Conservation (phyloP, 2,329 filamentous ascomycete species). For the Colletotrichum nymphaeae region DNA sequence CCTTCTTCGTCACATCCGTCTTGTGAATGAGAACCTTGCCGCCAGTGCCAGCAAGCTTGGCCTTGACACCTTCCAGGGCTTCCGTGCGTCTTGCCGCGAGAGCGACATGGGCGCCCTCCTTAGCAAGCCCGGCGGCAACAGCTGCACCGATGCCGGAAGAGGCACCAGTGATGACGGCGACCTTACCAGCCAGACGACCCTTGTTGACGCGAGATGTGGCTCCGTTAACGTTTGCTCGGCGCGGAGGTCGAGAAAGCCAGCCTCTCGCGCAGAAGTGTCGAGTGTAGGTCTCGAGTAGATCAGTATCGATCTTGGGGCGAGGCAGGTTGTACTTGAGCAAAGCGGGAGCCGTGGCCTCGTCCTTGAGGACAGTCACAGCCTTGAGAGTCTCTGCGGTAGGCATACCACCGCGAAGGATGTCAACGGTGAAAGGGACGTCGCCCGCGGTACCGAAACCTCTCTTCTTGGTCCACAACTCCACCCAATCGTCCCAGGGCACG, state of each 20-base stretch:
- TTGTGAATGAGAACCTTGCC: conserved; percentile 75
- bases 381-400: conserved; percentile 78
- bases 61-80: conserved; percentile 75
- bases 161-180: conserved; percentile 82
- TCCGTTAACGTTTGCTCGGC: conserved; percentile 48
- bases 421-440: conserved; percentile 79
- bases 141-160: conserved; percentile 85
- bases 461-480: conserved; percentile 78
- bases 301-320: conserved; percentile 75
- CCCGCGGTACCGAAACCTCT: conserved; percentile 72
- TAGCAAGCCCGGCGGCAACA: conserved; percentile 74
- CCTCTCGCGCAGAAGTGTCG: conserved; percentile 85
- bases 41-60: conserved; percentile 62
- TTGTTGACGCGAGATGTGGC: conserved; percentile 44
- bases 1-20: conserved; percentile 78
- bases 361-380: conserved; percentile 79
- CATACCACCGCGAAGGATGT: conserved; percentile 85
- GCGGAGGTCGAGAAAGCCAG: conserved; percentile 76
- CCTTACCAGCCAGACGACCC: conserved; percentile 74
- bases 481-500: conserved; percentile 79
- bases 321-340: conserved; percentile 64
- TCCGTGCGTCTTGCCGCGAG: conserved; percentile 78
- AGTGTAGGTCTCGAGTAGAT: conserved; percentile 81
- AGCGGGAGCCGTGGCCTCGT: conserved; percentile 73
- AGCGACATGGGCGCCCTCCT: conserved; percentile 78